Base-by-base conservation (phyloP, 108 stramenopile genomes). In the Fistulifera pelliculosa region DNA sequence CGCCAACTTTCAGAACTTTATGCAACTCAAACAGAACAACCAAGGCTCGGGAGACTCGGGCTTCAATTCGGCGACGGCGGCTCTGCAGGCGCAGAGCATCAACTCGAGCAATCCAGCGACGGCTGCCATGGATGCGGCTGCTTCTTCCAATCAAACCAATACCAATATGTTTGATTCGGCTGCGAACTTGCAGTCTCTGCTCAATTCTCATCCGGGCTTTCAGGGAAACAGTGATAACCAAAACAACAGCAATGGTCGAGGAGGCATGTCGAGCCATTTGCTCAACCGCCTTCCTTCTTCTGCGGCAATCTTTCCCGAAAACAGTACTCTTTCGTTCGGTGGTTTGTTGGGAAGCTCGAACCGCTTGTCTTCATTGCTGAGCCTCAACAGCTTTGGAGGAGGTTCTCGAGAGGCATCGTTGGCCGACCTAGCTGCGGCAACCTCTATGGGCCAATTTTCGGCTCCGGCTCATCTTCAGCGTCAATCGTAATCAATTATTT, bases 131-230 rank as follows among this genome's bases (percentile, higher is more conserved):
- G 69, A 77, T 52, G 71, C 76, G 6, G 70, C 66, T 25, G 57
- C 66, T 2, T 58, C 72, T 0, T 60, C 74, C 1, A 58, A 24
- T 24, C 48, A 39, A 23, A 43, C 62, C 35, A 58, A 27, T 5
- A 77, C 58, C 54, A 74, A 71, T 51, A 43, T 74, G 27, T 79
- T 79, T 42, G 77, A 74, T 18, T 74, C 73, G 1, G 71, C 69
- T 15, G 47, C 61, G 17, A 73, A 73, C 43, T 60, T 79, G 23
- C 71, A 74, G 57, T 57, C 69, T 4, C 38, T 79, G 27, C 27
- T 79, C 19, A 62, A 68, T 27, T 68, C 70, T 41, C 64, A 64
- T 24, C 23, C 15, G 6, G 41, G 13, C 27, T 28, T 13, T 7
- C 45, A 56, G 11, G 57, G 40, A 44, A 38, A 42, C 21, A 38